A percentile compares a stretch with the other conserved stretches of the same genome.
phyloP scores from a whole-genome alignment of 352 stramenopile species.

The Phytopythium vexans region DNA sequence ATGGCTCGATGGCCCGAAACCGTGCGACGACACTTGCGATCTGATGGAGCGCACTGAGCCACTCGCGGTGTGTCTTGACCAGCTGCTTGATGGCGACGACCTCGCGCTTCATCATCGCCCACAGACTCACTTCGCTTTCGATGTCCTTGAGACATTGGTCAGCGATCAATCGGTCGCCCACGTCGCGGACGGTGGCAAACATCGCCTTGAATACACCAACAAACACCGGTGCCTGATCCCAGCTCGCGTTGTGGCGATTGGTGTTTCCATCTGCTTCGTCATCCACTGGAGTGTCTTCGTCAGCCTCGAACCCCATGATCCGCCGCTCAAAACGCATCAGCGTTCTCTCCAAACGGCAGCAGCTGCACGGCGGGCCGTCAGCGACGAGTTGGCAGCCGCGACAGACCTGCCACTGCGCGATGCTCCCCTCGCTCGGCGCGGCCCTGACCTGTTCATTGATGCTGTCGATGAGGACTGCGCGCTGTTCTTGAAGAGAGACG shows the following conservation, averaged over 20 bases:
- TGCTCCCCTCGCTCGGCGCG: slow-evolving; percentile 33
- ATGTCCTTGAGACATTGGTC: slow-evolving; percentile 7
- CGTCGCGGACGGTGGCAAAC: slow-evolving; percentile 17
- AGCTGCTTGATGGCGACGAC: slow-evolving; percentile 57
- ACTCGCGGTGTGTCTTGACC: slow-evolving; percentile 64
- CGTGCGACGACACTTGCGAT: slow-evolving; percentile 73
- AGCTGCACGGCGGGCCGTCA: slow-evolving; percentile 52
- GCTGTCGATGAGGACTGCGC: slow-evolving; percentile 22
- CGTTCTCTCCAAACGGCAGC: slow-evolving; percentile 67
- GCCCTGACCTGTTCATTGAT: slow-evolving; percentile 34
- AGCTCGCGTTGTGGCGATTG: not conserved
- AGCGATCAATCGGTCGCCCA: slow-evolving; percentile 4
- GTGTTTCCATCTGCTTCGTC: slow-evolving; percentile 11
- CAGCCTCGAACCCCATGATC: slow-evolving; percentile 42
- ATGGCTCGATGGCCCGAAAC: slow-evolving; percentile 36
- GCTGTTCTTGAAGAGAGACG: slow-evolving; percentile 29
- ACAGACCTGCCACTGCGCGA: slow-evolving; percentile 66
- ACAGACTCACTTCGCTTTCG: slow-evolving; percentile 47
- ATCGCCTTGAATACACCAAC: slow-evolving; percentile 69
- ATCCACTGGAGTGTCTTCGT: slow-evolving; percentile 13
- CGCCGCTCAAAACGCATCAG: slow-evolving; percentile 51
- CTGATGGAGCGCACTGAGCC: slow-evolving; percentile 66
- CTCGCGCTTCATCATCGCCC: slow-evolving; percentile 41
- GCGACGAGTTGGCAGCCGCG: slow-evolving; percentile 49
- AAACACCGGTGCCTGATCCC: slow-evolving; percentile 26